These are phyloP conservation scores for Fusarium redolens DNA, from an alignment of 2,329 filamentous ascomycete genomes.

Conservation along the genomic window DNA sequence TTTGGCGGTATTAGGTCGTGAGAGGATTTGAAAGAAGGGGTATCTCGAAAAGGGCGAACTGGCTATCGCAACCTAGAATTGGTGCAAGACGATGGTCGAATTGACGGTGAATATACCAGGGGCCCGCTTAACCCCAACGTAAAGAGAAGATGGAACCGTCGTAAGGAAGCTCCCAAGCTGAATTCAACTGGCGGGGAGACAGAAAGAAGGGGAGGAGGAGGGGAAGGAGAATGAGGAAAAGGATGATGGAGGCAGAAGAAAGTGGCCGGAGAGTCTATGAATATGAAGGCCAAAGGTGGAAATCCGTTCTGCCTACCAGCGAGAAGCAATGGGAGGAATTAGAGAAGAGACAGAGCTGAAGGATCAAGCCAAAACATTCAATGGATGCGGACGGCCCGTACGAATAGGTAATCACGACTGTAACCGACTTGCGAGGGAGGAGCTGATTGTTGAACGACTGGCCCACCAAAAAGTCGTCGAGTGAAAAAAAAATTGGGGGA, in stretches of 20 bases:
- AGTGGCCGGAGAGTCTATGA: conserved; percentile 39
- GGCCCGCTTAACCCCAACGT: conserved; percentile 45
- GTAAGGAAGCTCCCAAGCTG: conserved; percentile 42
- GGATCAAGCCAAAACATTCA: conserved; percentile 23
- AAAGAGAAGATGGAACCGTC: conserved; percentile 41
- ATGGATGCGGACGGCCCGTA: conserved; percentile 36
- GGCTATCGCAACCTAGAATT: conserved; percentile 42
- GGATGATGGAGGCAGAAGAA: conserved; percentile 41
- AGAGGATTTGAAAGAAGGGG: conserved; percentile 43
- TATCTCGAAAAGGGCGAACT: conserved; percentile 46
- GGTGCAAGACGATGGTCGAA: conserved; percentile 39
- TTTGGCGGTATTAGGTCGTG: conserved; percentile 54
- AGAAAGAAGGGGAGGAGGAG: conserved; percentile 24
- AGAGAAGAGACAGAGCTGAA: conserved; percentile 38
- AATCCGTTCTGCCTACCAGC: conserved; percentile 44
- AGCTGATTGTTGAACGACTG: conserved; percentile 52
- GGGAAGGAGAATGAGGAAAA: conserved; percentile 26
- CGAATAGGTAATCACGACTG: conserved; percentile 47
- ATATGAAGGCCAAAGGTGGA: conserved; percentile 41
- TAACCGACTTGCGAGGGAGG: conserved; percentile 43
- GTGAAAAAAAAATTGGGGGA: conserved; percentile 52
- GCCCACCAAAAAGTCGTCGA: conserved; percentile 50
- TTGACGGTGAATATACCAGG: conserved; percentile 39
- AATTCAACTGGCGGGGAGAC: conserved; percentile 43
- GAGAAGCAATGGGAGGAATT: conserved; percentile 42